A percentile compares a stretch with the other conserved stretches of the same genome.
Evolutionary conservation across 495 filamentous ascomycete genomes (phyloP).

Genomic region (Cercophora sp.): DNA sequence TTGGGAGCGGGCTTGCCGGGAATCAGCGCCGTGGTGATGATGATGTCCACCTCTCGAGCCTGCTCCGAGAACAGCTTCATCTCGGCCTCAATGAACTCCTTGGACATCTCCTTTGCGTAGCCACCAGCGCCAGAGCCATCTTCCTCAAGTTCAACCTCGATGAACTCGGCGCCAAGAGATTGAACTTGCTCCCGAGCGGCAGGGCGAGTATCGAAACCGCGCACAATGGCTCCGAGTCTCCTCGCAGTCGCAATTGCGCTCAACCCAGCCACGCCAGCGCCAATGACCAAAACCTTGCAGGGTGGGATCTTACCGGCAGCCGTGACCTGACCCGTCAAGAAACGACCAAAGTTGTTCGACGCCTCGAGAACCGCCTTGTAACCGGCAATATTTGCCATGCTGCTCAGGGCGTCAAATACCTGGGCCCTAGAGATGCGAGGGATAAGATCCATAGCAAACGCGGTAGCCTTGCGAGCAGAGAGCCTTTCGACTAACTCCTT

Average conservation of each 20-base stretch:
- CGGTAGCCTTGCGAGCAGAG: conserved; percentile 57
- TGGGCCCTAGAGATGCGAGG: conserved; percentile 79
- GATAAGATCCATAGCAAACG: conserved; percentile 83
- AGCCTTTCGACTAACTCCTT: conserved; percentile 63
- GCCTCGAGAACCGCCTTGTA: conserved; percentile 83
- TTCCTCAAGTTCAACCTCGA: conserved; percentile 79
- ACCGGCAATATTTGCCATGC: conserved; percentile 84
- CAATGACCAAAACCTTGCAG: conserved; percentile 78
- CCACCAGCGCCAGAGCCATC: conserved; percentile 77
- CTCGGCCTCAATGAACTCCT: conserved; percentile 81
- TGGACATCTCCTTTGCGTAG: conserved; percentile 85
- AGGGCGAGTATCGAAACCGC: conserved; percentile 75
- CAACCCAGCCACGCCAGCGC: conserved; percentile 75
- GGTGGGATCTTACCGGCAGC: conserved; percentile 80
- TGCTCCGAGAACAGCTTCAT: conserved; percentile 84
- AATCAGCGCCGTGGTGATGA: conserved; percentile 80
- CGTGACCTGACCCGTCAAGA: conserved; percentile 77
- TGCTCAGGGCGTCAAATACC: conserved; percentile 74
- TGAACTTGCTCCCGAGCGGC: conserved; percentile 80
- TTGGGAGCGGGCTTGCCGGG: conserved; percentile 72
- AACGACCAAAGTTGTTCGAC: conserved; percentile 77
- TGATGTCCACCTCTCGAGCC: conserved; percentile 77
- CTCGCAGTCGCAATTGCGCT: conserved; percentile 78
- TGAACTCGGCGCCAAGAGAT: conserved; percentile 77
- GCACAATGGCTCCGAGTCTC: conserved; percentile 76